Conservation (phyloP, 2,329 filamentous ascomycete species). For the Leptosphaerulina australis region DNA sequence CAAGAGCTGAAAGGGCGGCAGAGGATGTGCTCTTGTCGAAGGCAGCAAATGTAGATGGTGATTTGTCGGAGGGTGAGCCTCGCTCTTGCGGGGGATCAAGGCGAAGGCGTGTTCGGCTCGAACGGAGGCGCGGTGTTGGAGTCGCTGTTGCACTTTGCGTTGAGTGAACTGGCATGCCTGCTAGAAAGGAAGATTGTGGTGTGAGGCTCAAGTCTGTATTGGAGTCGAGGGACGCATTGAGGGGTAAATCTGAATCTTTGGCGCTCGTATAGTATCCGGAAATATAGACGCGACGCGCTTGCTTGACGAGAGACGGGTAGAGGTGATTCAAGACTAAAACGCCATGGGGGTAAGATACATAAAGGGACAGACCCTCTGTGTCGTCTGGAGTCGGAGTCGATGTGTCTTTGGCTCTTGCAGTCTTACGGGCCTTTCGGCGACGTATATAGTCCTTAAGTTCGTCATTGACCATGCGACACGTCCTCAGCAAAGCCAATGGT, state of each 20-base stretch:
- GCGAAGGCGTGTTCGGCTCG: constrained; percentile 26
- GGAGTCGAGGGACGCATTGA: constrained; percentile 9
- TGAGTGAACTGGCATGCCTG: constrained; percentile 8
- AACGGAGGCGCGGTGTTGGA: constrained; percentile 10
- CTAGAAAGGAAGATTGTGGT: constrained; percentile 23
- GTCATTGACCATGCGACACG: constrained; percentile 43
- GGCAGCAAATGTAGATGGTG: constrained; percentile 17
- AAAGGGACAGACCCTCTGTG: constrained; percentile 46
- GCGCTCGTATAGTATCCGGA: constrained; percentile 46
- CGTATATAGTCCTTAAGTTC: constrained; percentile 46
- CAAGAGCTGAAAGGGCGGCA: constrained; percentile 38
- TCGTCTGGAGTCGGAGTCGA: constrained; percentile 9
- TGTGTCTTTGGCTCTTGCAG: constrained; percentile 11
- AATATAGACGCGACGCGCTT: constrained; percentile 50
- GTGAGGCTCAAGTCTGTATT: constrained; percentile 23
- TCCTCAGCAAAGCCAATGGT: constrained; percentile 35
- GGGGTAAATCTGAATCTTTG: constrained; percentile 6
- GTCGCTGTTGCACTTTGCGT: constrained; percentile 5
- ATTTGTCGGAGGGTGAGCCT: neutral
- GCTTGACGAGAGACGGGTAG: constrained; percentile 50
- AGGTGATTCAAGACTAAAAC: constrained; percentile 48
- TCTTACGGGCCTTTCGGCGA: constrained; percentile 23
- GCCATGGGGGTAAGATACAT: constrained; percentile 50
- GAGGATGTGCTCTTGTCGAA: constrained; percentile 23
- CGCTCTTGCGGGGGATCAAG: constrained; percentile 17